Evolutionary conservation across 176 grass and related monocot genomes (phyloP).

Genomic region (Themeda triandra): DNA sequence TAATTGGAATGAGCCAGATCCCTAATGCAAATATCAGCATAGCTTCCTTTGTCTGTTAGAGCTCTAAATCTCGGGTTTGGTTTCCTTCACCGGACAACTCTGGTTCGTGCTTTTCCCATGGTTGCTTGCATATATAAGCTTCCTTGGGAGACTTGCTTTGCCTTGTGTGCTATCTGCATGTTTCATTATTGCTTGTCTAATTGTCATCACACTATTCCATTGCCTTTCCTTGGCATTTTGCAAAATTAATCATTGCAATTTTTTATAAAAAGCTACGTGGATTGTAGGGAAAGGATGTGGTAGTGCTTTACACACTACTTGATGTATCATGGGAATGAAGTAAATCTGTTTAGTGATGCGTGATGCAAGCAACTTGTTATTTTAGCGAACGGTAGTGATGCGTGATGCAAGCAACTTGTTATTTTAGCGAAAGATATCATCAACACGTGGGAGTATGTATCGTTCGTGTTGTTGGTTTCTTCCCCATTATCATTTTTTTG

Average conservation of each 20-base stretch:
- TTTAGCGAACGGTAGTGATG: background rate
- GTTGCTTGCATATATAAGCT: constrained; percentile 51
- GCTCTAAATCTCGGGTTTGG: constrained; percentile 24
- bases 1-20: constrained; percentile 56
- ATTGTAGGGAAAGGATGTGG: background rate
- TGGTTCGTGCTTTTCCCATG: constrained; percentile 16
- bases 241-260: background rate
- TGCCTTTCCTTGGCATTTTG: background rate
- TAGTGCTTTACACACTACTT: background rate
- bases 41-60: background rate
- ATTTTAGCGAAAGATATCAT: no score
- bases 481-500: no score
- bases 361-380: background rate
- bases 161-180: constrained; percentile 1
- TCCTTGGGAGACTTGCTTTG: constrained; percentile 18
- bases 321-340: background rate
- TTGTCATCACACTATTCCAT: background rate
- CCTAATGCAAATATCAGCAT: constrained; percentile 56
- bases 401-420: no score
- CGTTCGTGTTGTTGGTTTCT: background rate
- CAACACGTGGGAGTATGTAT: background rate
- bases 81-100: constrained; percentile 23
- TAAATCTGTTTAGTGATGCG: background rate
- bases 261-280: background rate
- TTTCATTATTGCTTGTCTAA: constrained; percentile 39